Evolutionary conservation across 352 stramenopile species (phyloP), one percentile per base, ranked within the genome.

Genomic region (Achlya hypogyna): DNA sequence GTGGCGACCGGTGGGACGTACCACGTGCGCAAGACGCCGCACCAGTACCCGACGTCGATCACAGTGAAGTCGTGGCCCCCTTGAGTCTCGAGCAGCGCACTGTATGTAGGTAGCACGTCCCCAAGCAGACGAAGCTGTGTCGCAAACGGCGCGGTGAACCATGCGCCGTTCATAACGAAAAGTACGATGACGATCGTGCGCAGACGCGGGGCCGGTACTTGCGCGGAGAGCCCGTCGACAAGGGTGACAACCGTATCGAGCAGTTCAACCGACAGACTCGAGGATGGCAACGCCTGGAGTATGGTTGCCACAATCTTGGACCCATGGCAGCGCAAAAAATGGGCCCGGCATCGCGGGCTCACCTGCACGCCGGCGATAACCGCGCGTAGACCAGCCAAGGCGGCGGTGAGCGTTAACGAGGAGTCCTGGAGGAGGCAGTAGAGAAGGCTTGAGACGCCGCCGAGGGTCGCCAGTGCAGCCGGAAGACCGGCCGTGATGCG

Each of bases 251-350:
- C 75, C 14, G 74, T 77, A 51, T 89, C 74, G 20, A 94, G 64
- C 10, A 92, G 63, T 51, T 72, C 49, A 8, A 81, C 45, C 1
- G 86, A 88, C 20, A 94, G 69, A 53, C 86, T 89, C 27, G 69
- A 82, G n/a, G 83, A 82, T 1, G 86, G 88, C 32, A 92, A 81
- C 0, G 81, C 81, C 22, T 89, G 80, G 35, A 92, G 62, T 4
- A 94, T 75, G 69, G 87, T 87, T 10, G 82, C 83, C 20, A 94
- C 73, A 8, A 94, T 81, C 23, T 89, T 87, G 8, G 88, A 78
- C 18, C 86, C 83, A 42, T 84, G 71, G 1, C 88, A 65, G 3
- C 83, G 78, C 49, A 84, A 60, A 58, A 91, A 94, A 63, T 94
- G 84, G 6, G 81, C 86, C 18, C 82, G 78, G 53, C 86, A 91